Percentiles rank a stretch among this genome's conserved stretches.
Conservation (phyloP, 495 filamentous ascomycete genomes). For the Annulohypoxylon moriforme region DNA sequence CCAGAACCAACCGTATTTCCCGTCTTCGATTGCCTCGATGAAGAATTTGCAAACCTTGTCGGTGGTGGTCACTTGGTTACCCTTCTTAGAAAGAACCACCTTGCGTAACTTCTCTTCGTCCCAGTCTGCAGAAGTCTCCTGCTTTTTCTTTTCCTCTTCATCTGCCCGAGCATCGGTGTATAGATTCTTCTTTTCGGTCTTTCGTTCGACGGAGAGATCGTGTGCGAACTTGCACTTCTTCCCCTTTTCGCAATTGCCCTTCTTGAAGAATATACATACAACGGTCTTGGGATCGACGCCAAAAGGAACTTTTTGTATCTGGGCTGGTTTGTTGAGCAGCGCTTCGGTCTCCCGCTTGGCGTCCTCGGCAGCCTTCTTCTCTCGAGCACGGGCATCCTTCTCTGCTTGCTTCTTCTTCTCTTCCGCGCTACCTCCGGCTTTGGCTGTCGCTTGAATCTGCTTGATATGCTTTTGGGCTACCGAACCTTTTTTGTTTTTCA, state of each 20-base stretch:
- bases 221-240: constrained; percentile 98
- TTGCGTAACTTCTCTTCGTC: constrained; percentile 94
- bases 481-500: constrained; percentile 99
- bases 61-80: constrained; percentile 94
- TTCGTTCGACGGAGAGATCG: constrained; percentile 88
- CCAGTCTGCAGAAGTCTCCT: constrained; percentile 95
- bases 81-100: constrained; percentile 94
- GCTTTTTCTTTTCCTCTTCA: constrained; percentile 83
- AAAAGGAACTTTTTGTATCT: constrained; percentile 96
- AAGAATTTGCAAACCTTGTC: constrained; percentile 99
- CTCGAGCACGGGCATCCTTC: constrained; percentile 82
- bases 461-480: constrained; percentile 89
- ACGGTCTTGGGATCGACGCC: constrained; percentile 99
- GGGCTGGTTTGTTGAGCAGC: constrained; percentile 93
- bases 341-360: constrained; percentile 78
- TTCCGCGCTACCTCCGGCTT: constrained; percentile 78
- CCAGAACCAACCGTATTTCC: constrained; percentile 99
- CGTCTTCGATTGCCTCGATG: constrained; percentile 96
- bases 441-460: constrained; percentile 76
- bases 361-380: constrained; percentile 84
- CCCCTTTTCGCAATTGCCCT: constrained; percentile 96
- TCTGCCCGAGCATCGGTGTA: constrained; percentile 87
- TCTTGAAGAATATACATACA: constrained; percentile 95
- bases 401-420: constrained; percentile 92
- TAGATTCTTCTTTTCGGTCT: constrained; percentile 88